Evolutionary conservation across 306 rosid species (phyloP).

Genomic region (Cotoneaster glaucophyllus): DNA sequence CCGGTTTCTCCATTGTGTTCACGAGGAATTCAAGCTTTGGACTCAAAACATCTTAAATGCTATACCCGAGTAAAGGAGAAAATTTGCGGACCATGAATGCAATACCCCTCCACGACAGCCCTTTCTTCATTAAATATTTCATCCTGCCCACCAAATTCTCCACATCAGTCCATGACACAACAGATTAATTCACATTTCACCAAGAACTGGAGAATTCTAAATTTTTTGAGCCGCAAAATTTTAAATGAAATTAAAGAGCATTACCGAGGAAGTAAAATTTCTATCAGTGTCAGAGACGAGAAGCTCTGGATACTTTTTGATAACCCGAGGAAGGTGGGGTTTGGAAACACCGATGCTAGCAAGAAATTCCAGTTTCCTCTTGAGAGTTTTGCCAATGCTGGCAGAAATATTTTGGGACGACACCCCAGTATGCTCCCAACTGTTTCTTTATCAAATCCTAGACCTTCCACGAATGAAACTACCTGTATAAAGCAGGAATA

Average conservation of each 20-base stretch:
- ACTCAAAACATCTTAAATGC: conserved; percentile 64
- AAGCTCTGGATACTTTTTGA: conserved; percentile 77
- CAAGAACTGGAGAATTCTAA: background rate
- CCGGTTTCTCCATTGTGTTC: conserved; percentile 69
- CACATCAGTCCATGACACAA: background rate
- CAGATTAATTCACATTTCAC: background rate
- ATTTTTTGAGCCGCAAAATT: background rate
- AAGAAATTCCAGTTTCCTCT: conserved; percentile 68
- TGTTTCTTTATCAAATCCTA: conserved; percentile 58
- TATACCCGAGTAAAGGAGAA: conserved; percentile 82
- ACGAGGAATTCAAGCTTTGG: conserved; percentile 77
- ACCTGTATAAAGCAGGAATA: conserved; percentile 40
- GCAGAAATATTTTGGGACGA: conserved; percentile 77
- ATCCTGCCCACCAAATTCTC: conserved; percentile 40
- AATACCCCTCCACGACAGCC: conserved; percentile 58
- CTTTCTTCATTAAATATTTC: conserved; percentile 53
- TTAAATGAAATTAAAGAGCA: background rate
- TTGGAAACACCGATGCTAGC: conserved; percentile 44
- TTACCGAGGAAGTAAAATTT: conserved; percentile 72
- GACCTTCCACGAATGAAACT: conserved; percentile 55
- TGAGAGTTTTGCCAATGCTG: conserved; percentile 56
- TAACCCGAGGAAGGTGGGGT: conserved; percentile 53
- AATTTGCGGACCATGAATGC: conserved; percentile 66
- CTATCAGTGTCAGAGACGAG: conserved; percentile 60
- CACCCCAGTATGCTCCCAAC: conserved; percentile 57